Evolutionary conservation across 192 early-diverging fungal genomes (phyloP), one percentile per base, ranked within the genome.

Genomic region (Lunasporangiospora selenospora): DNA sequence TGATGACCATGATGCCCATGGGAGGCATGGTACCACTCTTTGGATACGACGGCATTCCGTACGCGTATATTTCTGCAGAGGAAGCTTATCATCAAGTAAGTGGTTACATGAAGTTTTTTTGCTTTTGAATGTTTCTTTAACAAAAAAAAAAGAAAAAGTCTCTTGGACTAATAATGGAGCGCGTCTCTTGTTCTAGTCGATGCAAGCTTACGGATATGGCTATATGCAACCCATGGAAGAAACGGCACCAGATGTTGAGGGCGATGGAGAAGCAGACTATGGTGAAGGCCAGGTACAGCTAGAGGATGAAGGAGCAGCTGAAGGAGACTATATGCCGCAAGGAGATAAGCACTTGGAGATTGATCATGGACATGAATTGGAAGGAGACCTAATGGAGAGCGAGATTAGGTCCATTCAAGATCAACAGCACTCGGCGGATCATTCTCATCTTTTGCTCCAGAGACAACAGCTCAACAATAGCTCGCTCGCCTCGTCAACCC

Each of bases 1-100:
- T 43, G 37, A 15, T 38, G 37, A 38, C 37, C 7, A 15, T 38
- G 37, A 15, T 15, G 15, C 37, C 37, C 41, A 63, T 63, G 53
- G 69, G 63, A 27, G 69, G 69, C 1, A 51, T 63, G 59, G 47
- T 73, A 12, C 69, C 69, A 11, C 21, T 71, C 38, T 52, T 71
- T 16, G 58, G 48, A 50, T 63, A 58, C 32, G 69, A 73, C 33
- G 69, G 69, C 8, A 30, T 73, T 9, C 16, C 69, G 0, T 73
- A 73, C 45, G 69, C 48, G 15, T 63, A 73, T 29, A 63, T 73
- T 1, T 55, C 53, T 12, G 53, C 55, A 2, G 69, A 73, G 39
- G 69, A 73, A 30, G 41, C 47, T 1, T 73, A 63, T 34, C 61
- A 57, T 31, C 69, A 73, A 49, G 69, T 73, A 62, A 18, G 10